Conservation (phyloP, 2,329 filamentous ascomycete species). For the Cryphonectria japonica region DNA sequence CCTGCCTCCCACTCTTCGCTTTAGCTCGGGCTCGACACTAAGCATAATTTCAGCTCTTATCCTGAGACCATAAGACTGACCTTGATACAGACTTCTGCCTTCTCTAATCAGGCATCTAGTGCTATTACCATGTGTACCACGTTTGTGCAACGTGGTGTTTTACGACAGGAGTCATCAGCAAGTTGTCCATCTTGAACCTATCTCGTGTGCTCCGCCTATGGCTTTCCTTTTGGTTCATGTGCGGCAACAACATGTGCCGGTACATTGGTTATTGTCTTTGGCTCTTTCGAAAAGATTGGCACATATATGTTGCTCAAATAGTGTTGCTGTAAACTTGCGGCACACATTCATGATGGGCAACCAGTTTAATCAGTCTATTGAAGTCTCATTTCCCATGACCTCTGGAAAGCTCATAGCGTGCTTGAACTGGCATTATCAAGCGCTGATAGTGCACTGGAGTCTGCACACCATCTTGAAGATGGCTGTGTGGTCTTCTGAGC, state of each 20-base stretch:
- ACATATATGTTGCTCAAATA: not conserved
- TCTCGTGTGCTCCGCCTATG: not conserved
- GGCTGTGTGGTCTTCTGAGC: not conserved
- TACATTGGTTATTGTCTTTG: not conserved
- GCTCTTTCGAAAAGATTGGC: not conserved
- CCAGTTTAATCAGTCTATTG: not conserved
- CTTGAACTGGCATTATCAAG: not conserved
- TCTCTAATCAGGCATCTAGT: not conserved
- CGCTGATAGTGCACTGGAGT: not conserved
- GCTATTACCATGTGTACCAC: not conserved
- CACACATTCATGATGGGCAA: not conserved
- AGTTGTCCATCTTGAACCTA: not conserved
- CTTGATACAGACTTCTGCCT: not conserved
- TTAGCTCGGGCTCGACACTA: not conserved
- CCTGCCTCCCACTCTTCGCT: not conserved
- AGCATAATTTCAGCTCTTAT: not conserved
- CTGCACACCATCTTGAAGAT: not conserved
- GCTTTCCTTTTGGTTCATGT: not conserved
- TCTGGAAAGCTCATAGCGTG: not conserved
- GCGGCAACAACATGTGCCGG: fast-evolving
- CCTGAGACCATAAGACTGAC: not conserved
- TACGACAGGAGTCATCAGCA: not conserved
- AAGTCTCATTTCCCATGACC: not conserved
- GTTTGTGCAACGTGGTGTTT: not conserved
- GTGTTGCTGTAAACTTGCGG: not conserved